phyloP scores from a whole-genome alignment of 495 filamentous ascomycete species.

The Talaromyces proteolyticus region DNA sequence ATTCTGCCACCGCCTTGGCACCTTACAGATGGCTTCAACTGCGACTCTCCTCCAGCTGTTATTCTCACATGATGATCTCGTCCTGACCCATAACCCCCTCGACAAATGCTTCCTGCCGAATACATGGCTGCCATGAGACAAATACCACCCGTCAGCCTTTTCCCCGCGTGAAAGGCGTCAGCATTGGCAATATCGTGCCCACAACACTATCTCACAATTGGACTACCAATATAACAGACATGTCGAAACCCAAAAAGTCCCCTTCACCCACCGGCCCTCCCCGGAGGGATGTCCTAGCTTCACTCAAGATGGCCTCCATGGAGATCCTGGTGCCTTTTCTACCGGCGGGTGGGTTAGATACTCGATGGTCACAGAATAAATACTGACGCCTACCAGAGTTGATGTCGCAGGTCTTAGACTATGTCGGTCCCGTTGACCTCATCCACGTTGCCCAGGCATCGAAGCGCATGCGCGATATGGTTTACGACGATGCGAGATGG shows the following conservation, averaged over 20 bases:
- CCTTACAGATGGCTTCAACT: neutral
- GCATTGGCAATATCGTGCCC: too few relatives aligned
- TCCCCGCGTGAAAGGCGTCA: too few relatives aligned
- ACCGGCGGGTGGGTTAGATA: conserved; percentile 60
- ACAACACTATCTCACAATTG: too few relatives aligned
- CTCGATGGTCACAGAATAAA: neutral
- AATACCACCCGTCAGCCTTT: too few relatives aligned
- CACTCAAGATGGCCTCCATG: conserved; percentile 67
- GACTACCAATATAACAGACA: conserved; percentile 24
- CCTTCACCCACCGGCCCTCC: conserved; percentile 39
- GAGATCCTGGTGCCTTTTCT: conserved; percentile 67
- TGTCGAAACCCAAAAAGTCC: conserved; percentile 62
- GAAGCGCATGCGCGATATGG: conserved; percentile 92
- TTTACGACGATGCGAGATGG: conserved; percentile 97
- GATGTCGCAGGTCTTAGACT: conserved; percentile 80
- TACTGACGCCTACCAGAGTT: conserved; percentile 58
- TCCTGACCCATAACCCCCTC: too few relatives aligned
- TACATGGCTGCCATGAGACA: neutral
- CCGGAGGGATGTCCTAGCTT: conserved; percentile 59
- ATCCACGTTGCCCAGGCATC: conserved; percentile 84
- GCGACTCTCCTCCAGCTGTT: too few relatives aligned
- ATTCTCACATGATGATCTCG: too few relatives aligned
- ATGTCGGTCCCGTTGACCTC: conserved; percentile 77
- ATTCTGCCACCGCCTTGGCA: neutral
- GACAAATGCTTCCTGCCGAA: too few relatives aligned